Evolutionary conservation across 2,329 filamentous ascomycete species (phyloP), one percentile per base, ranked within the genome.

Genomic region (Monosporascus sp.): DNA sequence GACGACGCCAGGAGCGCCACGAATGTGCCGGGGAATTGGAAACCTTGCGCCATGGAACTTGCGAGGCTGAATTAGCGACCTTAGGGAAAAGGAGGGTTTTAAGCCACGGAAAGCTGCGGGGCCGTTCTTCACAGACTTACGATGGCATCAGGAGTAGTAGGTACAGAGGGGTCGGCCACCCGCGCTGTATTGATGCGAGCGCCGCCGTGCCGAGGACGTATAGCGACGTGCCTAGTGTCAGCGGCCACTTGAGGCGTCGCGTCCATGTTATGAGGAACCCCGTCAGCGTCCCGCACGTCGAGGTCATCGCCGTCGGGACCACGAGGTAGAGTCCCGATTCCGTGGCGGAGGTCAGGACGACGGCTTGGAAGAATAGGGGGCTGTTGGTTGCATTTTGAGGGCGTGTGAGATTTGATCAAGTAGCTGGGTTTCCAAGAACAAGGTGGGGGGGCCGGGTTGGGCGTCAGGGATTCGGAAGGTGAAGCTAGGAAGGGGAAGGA

Each of bases 361-460:
- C 87, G 38, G 85, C 86, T 66, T 90, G 87, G 71, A 89, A 91
- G 73, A 86, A 92, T 7, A 92, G 74, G 1, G 88, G 88, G 6
- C 83, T 83, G 59, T 80, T 81, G 18, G 70, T 44, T 54, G 79
- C 25, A 31, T 17, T 44, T 24, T 38, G 24, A 20, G 20, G 44
- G 15, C 47, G 50, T 50, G 47, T 35, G 31, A 35, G 31, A 35
- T 5, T 35, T 35, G 11, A 0, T 14, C 31, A 14, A 35, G 27
- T 14, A 31, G 3, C 31, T 35, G 31, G 11, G 31, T 14, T 35
- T 35, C 31, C 31, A 44, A 48, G 39, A 31, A 31, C 11, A 36
- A 38, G 46, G 50, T 18, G 50, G 17, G 39, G 22, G 17, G 20
- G 45, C 15, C 15, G 1, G 22, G 15, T n/a, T 24, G 24, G 43